Conservation (phyloP, 2,329 filamentous ascomycete species). For the Colletotrichum shisoi region DNA sequence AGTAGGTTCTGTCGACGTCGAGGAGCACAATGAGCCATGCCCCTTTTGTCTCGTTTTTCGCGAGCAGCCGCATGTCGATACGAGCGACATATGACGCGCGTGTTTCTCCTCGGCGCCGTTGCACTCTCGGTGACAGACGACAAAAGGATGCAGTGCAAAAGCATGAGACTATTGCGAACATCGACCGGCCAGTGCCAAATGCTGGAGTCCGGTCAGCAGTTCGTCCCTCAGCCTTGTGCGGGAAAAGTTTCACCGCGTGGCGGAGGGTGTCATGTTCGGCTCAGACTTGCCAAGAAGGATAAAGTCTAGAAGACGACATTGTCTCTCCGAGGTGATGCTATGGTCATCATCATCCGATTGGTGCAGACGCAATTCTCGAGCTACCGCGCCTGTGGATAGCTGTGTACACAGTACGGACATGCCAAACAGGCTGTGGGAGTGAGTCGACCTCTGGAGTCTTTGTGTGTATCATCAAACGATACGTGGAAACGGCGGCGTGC, state of each 20-base stretch:
- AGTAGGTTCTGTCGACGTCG: conserved; percentile 14
- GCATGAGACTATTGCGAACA: not conserved
- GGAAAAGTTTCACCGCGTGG: not conserved
- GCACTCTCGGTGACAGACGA: not conserved
- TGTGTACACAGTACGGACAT: too few relatives aligned
- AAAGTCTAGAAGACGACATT: conserved; percentile 1
- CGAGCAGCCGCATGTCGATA: conserved; percentile 26
- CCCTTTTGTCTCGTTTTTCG: conserved; percentile 4
- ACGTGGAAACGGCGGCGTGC: not conserved
- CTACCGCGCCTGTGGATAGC: too few relatives aligned
- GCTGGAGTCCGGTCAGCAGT: too few relatives aligned
- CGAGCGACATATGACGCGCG: conserved; percentile 15
- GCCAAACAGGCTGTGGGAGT: too few relatives aligned
- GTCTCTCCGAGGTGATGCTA: not conserved
- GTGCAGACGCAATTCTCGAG: not conserved
- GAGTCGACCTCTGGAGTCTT: not conserved
- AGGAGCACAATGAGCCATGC: conserved; percentile 14
- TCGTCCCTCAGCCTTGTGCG: not conserved
- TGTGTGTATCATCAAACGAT: not conserved
- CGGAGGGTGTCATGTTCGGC: conserved; percentile 23
- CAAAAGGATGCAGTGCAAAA: conserved; percentile 6
- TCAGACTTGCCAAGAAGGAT: conserved; percentile 18
- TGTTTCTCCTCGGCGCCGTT: not conserved
- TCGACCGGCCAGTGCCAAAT: not conserved
- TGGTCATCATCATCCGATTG: not conserved